Evolutionary conservation across 2,329 filamentous ascomycete genomes (phyloP).

Genomic region (Neofusicoccum ribis): DNA sequence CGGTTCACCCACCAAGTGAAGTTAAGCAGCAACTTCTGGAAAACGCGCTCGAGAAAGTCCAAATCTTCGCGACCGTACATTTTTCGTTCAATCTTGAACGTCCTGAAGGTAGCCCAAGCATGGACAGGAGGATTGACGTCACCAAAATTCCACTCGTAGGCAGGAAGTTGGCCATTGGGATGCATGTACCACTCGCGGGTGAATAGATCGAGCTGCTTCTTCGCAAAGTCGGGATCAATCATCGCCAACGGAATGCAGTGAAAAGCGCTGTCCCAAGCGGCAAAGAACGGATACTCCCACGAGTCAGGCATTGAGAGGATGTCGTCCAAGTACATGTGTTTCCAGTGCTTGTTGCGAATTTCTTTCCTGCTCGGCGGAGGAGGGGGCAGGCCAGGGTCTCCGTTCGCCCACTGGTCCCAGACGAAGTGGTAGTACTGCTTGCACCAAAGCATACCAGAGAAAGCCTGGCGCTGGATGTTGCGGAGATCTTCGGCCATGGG

Average conservation of each 20-base stretch:
- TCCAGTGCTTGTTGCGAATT: conserved; percentile 87
- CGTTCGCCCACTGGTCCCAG: conserved; percentile 97
- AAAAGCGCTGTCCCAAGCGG: conserved; percentile 95
- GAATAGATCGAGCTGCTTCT: conserved; percentile 95
- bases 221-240: conserved; percentile 96
- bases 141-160: conserved; percentile 96
- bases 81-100: conserved; percentile 98
- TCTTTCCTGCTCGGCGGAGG: conserved; percentile 78
- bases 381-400: conserved; percentile 83
- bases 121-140: conserved; percentile 97
- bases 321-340: conserved; percentile 91
- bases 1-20: conserved; percentile 99
- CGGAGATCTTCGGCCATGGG: conserved; percentile 92
- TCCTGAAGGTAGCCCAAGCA: conserved; percentile 92
- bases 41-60: conserved; percentile 93
- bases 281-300: conserved; percentile 98
- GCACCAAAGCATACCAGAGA: conserved; percentile 97
- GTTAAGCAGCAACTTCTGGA: conserved; percentile 93
- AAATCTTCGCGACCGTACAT: conserved; percentile 93
- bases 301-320: conserved; percentile 97
- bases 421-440: conserved; percentile 97
- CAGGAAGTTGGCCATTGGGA: conserved; percentile 90
- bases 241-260: conserved; percentile 95
- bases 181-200: conserved; percentile 99
- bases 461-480: conserved; percentile 92